Evolutionary conservation across 2,329 filamentous ascomycete genomes (phyloP), one percentile per base, ranked within the genome.

Genomic region (Aureobasidium namibiae): DNA sequence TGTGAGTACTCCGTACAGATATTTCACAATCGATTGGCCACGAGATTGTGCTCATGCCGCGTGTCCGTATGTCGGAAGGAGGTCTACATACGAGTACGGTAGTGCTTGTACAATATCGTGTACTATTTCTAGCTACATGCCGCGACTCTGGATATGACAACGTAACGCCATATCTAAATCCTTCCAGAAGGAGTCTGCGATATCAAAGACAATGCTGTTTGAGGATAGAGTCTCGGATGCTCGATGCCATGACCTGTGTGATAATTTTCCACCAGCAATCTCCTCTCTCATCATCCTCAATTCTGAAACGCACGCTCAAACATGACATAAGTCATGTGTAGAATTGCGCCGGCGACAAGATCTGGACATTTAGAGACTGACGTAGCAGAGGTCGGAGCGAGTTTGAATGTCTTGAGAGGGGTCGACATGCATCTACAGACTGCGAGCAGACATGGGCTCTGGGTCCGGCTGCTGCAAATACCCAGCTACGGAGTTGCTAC

Each of bases 121-220:
- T 44, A 39, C 52, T 56, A 56, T 56, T 56, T 26, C 29, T 11
- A 13, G 52, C n/a, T 34, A 14, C 52, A 45, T 45, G 39, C 38
- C 52, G 45, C 52, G 29, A 45, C 39, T 39, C 8, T 24, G 31
- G 18, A 18, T 39, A 44, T 42, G 33, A 52, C 23, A 29, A 42
- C 42, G 21, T 52, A 16, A 45, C 11, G 13, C 18, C 3, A 45
- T 33, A 56, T 56, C 18, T 3, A 21, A 56, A 56, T 31, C 23
- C 36, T 54, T 54, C 50, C 50, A 54, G 50, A 54, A 54, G 33
- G 34, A 54, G 50, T 42, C n/a, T 38, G 11, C 33, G 24, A n/a
- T 41, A 54, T 41, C 23, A 42, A 13, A 21, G 50, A n/a, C 49
- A 33, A n/a, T 38, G 34, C 18, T 54, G 36, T 16, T 54, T 16